Evolutionary conservation across 441 rosid species (phyloP).

Genomic region (Viola pubescens): DNA sequence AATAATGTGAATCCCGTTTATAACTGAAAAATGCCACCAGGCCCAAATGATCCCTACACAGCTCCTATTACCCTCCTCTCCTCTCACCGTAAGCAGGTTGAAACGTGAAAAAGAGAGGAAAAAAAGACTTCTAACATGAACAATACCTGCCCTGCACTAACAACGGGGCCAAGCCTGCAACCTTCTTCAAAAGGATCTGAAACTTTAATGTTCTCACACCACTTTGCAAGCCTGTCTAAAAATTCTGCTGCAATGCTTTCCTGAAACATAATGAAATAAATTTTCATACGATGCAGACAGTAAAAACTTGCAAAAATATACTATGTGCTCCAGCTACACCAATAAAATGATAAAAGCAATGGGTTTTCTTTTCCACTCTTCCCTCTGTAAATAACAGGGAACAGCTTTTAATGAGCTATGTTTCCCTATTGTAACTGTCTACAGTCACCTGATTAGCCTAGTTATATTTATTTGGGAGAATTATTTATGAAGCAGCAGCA

Average conservation of each 20-base stretch:
- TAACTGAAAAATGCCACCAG: too few species aligned
- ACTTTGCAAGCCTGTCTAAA: slow-evolving; percentile 67
- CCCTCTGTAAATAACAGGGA: not conserved
- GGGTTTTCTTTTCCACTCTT: not conserved
- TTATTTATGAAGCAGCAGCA: not conserved
- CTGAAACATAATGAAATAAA: slow-evolving; percentile 32
- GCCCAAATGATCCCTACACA: too few species aligned
- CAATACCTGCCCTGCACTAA: slow-evolving; percentile 69
- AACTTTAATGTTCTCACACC: slow-evolving; percentile 78
- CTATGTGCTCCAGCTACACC: too few species aligned
- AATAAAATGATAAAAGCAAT: not conserved
- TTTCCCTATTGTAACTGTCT: not conserved
- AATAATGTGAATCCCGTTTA: too few species aligned
- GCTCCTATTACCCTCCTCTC: not conserved
- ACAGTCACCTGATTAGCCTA: not conserved
- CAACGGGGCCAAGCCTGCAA: slow-evolving; percentile 92
- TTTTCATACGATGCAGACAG: slow-evolving; percentile 5
- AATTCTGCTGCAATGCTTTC: slow-evolving; percentile 71
- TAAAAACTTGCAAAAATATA: not conserved
- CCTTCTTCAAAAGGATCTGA: slow-evolving; percentile 93
- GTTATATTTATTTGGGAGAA: not conserved
- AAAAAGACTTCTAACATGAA: not conserved
- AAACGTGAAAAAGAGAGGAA: not conserved
- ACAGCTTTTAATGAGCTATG: slow-evolving; percentile 6
- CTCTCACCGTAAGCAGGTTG: not conserved